These are phyloP conservation scores for Colletotrichum ledebouriae DNA, from an alignment of 2,329 filamentous ascomycete genomes.

Conservation along the genomic window DNA sequence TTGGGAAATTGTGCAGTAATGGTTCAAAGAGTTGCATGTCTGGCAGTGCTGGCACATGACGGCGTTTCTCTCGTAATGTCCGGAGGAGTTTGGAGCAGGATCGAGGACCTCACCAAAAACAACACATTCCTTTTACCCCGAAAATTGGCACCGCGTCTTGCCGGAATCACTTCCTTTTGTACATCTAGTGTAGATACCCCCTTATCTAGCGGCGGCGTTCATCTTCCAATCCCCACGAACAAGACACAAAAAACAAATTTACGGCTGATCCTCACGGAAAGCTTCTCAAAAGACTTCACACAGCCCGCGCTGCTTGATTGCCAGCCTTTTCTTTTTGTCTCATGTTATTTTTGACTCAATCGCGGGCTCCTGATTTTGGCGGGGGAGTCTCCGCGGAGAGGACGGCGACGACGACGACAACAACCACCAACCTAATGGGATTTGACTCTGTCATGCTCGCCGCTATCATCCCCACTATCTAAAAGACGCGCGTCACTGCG, in stretches of 20 bases:
- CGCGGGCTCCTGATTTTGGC: not conserved
- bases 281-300: not conserved
- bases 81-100: slow-evolving; percentile 9
- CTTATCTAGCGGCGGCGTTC: slow-evolving; percentile 3
- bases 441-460: too few relatives aligned
- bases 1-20: slow-evolving; percentile 5
- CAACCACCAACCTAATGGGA: not conserved
- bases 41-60: slow-evolving; percentile 28
- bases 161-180: slow-evolving; percentile 12
- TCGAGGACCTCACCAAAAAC: not conserved
- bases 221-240: not conserved
- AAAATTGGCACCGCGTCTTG: slow-evolving; percentile 20
- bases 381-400: not conserved
- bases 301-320: not conserved
- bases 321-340: not conserved
- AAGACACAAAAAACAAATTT: slow-evolving; percentile 1
- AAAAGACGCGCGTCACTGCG: slow-evolving; percentile 8
- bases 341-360: not conserved
- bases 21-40: slow-evolving; percentile 18
- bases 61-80: slow-evolving; percentile 20
- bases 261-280: not conserved
- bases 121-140: not conserved
- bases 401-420: not conserved
- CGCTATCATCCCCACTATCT: not conserved
- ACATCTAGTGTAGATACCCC: slow-evolving; percentile 32